A percentile compares a stretch with the other conserved stretches of the same genome.
phyloP scores from a whole-genome alignment of 768 basidiomycete species.

The Lentinula lateritia region DNA sequence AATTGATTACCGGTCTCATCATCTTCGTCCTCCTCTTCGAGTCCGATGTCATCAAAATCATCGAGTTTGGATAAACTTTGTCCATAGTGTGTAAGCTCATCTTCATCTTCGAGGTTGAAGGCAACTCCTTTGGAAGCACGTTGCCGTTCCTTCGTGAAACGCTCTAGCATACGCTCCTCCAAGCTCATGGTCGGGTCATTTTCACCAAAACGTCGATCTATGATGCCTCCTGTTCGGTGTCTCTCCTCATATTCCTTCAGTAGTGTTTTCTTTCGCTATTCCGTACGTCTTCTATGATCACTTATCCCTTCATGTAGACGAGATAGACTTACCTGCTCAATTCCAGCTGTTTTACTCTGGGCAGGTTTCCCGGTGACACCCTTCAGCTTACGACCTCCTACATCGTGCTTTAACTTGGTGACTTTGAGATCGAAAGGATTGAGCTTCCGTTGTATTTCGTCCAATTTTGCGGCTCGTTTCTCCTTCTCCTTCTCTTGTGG shows the following conservation, averaged over 20 bases:
- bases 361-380: slow-evolving; percentile 81
- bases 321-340: slow-evolving; percentile 67
- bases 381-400: slow-evolving; percentile 82
- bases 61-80: slow-evolving; percentile 81
- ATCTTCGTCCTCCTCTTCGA: slow-evolving; percentile 53
- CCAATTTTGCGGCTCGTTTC: slow-evolving; percentile 73
- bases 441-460: slow-evolving; percentile 77
- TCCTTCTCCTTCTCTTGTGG: slow-evolving; percentile 74
- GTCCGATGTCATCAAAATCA: slow-evolving; percentile 58
- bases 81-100: slow-evolving; percentile 88
- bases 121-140: slow-evolving; percentile 64
- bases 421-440: slow-evolving; percentile 95
- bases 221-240: slow-evolving; percentile 78
- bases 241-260: slow-evolving; percentile 84
- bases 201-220: slow-evolving; percentile 96
- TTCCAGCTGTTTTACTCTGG: slow-evolving; percentile 82
- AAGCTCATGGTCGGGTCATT: slow-evolving; percentile 87
- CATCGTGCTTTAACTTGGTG: slow-evolving; percentile 88
- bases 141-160: slow-evolving; percentile 90
- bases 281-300: not conserved
- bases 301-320: slow-evolving; percentile 1
- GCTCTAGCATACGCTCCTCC: slow-evolving; percentile 95
- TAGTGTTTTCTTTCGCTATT: slow-evolving; percentile 78
- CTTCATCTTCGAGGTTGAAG: slow-evolving; percentile 91
- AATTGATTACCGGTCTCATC: slow-evolving; percentile 37